Percentiles rank a stretch among this genome's conserved stretches.
These are phyloP conservation scores for Mycena polygramma DNA, from an alignment of 768 basidiomycete species.

Conservation along the genomic window DNA sequence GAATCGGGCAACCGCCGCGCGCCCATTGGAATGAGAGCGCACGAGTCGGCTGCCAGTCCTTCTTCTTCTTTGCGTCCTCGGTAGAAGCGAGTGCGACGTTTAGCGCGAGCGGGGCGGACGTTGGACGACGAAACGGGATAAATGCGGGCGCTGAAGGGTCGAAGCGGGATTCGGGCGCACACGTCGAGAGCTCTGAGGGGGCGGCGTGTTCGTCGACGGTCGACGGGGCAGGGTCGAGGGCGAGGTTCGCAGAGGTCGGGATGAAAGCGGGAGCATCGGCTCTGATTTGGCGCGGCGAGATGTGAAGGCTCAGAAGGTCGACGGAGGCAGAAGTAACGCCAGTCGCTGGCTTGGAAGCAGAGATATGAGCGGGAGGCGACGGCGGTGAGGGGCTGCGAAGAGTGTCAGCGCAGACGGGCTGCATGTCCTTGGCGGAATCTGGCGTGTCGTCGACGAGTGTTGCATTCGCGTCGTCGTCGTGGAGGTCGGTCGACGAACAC, in stretches of 20 bases:
- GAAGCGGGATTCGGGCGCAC: no score
- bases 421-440: background rate
- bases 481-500: no score
- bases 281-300: no score
- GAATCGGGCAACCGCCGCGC: background rate
- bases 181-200: no score
- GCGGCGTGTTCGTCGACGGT: no score
- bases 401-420: background rate
- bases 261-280: background rate
- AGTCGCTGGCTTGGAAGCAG: background rate
- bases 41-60: background rate
- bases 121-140: background rate
- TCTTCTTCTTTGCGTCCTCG: background rate
- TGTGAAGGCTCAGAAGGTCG: no score
- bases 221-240: no score
- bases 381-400: no score
- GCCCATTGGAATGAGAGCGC: conserved; percentile 8
- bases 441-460: background rate
- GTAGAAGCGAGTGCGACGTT: background rate
- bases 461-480: background rate
- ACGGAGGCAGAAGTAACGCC: background rate
- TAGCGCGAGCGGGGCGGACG: no score
- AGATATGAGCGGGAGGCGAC: background rate
- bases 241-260: background rate
- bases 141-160: background rate